Conservation (phyloP, 331 rosid species). For the Pyrus hybrid region DNA sequence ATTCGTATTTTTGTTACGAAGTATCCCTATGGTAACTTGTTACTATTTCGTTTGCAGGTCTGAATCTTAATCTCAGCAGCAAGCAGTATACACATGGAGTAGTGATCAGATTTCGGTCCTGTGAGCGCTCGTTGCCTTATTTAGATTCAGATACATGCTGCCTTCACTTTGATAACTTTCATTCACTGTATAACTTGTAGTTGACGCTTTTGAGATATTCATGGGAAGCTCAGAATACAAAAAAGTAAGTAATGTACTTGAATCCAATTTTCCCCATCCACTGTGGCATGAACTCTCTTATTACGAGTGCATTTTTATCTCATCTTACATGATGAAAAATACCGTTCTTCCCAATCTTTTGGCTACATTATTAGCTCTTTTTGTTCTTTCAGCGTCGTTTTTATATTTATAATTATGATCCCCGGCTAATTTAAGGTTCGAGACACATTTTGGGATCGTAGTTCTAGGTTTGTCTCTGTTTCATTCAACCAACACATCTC, state of each 20-base stretch:
- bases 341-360: too few species aligned
- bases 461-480: not conserved
- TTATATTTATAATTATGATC: too few species aligned
- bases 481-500: not conserved
- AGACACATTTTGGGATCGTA: not conserved
- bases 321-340: not conserved
- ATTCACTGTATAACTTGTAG: slow-evolving; percentile 40
- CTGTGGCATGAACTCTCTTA: slow-evolving; percentile 9
- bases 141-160: slow-evolving; percentile 16
- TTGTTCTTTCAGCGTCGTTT: too few species aligned
- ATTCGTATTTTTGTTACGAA: too few species aligned
- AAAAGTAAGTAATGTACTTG: slow-evolving; percentile 45
- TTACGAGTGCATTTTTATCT: not conserved
- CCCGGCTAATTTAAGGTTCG: too few species aligned
- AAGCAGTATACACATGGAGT: slow-evolving; percentile 66
- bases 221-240: slow-evolving; percentile 62
- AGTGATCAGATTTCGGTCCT: slow-evolving; percentile 73
- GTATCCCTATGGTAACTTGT: too few species aligned
- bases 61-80: slow-evolving; percentile 52
- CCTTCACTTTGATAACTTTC: slow-evolving; percentile 20
- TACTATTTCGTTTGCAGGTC: slow-evolving; percentile 31
- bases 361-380: too few species aligned
- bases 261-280: slow-evolving; percentile 1
- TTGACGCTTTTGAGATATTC: slow-evolving; percentile 62
- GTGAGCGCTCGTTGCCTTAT: slow-evolving; percentile 37